Conservation (phyloP, 768 basidiomycete genomes). For the Russula ochroleuca region DNA sequence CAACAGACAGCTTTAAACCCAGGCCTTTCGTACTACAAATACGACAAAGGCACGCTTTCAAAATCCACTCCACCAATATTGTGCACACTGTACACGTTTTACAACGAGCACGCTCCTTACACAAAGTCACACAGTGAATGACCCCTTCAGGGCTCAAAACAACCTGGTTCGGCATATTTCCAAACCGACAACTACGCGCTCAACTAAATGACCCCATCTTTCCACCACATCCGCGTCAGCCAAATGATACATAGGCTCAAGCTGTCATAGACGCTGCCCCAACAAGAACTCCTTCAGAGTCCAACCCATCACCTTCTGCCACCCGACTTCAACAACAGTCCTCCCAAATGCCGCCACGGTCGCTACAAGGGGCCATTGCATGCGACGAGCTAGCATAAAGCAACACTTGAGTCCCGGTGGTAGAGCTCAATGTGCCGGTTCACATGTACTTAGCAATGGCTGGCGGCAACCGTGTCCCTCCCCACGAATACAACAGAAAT, state of each 20-base stretch:
- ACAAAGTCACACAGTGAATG: constrained; percentile 15
- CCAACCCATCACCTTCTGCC: neutral
- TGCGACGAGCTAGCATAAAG: neutral
- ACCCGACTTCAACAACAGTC: neutral
- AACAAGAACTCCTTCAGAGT: constrained; percentile 14
- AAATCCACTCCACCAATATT: neutral
- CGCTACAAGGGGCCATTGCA: neutral
- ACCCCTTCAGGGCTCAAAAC: constrained; percentile 25
- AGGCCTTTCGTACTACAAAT: neutral
- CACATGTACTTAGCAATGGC: neutral
- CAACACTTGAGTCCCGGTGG: no score
- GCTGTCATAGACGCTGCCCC: neutral
- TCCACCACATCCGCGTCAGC: neutral
- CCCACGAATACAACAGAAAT: neutral
- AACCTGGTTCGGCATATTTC: constrained; percentile 1
- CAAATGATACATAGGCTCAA: neutral
- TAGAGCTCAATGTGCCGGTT: neutral
- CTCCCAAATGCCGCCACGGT: neutral
- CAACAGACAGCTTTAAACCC: neutral
- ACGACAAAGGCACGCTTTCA: neutral
- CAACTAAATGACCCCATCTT: neutral
- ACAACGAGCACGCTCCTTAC: neutral
- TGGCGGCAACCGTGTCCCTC: neutral
- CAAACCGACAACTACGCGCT: neutral
- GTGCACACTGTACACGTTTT: neutral